phyloP scores from a whole-genome alignment of 176 grass and related monocot genomes.

The Saccharum spontaneum region DNA sequence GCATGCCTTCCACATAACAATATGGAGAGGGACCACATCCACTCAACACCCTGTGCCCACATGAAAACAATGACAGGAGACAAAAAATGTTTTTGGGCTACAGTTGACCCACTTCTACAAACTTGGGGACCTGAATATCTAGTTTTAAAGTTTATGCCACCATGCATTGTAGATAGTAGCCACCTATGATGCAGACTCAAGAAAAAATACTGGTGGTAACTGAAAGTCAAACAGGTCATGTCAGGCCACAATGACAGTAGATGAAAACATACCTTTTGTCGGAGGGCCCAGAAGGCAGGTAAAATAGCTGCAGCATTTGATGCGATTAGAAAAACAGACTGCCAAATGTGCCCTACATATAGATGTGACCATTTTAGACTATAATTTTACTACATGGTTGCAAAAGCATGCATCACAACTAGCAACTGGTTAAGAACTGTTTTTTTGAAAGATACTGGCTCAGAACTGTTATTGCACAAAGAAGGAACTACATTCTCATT shows the following conservation, averaged over 20 bases:
- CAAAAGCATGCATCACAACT: conserved; percentile 28
- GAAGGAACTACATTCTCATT: conserved; percentile 1
- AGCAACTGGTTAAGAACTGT: background rate
- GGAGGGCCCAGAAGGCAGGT: conserved; percentile 87
- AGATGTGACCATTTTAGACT: conserved; percentile 28
- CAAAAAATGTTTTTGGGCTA: background rate
- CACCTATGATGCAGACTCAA: background rate
- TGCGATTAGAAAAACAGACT: conserved; percentile 86
- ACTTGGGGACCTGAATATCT: background rate
- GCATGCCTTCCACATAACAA: background rate
- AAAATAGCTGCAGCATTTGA: conserved; percentile 94
- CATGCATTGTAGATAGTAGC: background rate
- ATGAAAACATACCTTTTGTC: conserved; percentile 68
- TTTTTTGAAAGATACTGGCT: background rate
- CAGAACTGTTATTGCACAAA: conserved; percentile 11
- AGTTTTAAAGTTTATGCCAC: background rate
- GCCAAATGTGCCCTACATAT: conserved; percentile 86
- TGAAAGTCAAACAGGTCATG: background rate
- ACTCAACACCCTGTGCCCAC: background rate
- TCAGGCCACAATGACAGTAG: conserved; percentile 2
- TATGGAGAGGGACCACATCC: background rate
- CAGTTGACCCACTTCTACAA: background rate
- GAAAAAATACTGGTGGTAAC: background rate
- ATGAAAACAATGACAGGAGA: background rate
- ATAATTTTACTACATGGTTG: conserved; percentile 16